A percentile compares a stretch with the other conserved stretches of the same genome.
Evolutionary conservation across 177 flowering plant species (phyloP).

Genomic region (Vitis hybrid): DNA sequence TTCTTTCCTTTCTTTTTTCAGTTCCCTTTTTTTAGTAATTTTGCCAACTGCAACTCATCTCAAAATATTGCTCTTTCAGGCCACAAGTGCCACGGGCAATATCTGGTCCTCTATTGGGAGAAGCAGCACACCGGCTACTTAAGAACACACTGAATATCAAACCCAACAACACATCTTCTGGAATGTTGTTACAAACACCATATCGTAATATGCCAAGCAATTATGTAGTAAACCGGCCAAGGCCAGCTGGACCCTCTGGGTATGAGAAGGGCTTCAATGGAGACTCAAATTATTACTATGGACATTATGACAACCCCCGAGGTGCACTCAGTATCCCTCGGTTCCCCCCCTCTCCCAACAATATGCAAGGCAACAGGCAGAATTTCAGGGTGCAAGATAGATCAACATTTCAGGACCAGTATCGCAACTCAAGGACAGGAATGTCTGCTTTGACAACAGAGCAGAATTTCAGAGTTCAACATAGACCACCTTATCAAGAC

Average conservation of each 20-base stretch:
- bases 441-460: slow-evolving; percentile 45
- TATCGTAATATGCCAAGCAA: slow-evolving; percentile 32
- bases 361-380: slow-evolving; percentile 33
- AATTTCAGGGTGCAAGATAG: slow-evolving; percentile 45
- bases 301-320: slow-evolving; percentile 28
- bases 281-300: slow-evolving; percentile 30
- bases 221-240: slow-evolving; percentile 37
- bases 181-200: slow-evolving; percentile 29
- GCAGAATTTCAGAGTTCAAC: slow-evolving; percentile 41
- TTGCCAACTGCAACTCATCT: background rate
- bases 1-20: too few species aligned
- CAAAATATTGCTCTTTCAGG: slow-evolving; percentile 40
- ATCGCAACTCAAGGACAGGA: slow-evolving; percentile 33
- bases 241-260: slow-evolving; percentile 74
- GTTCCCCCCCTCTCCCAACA: slow-evolving; percentile 21
- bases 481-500: slow-evolving; percentile 41
- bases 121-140: slow-evolving; percentile 92
- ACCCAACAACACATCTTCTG: slow-evolving; percentile 29
- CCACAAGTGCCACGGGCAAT: slow-evolving; percentile 76
- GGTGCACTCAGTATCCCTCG: slow-evolving; percentile 28
- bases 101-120: slow-evolving; percentile 72
- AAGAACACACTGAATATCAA: slow-evolving; percentile 65
- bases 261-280: slow-evolving; percentile 47
- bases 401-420: slow-evolving; percentile 40
- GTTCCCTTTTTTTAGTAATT: background rate